Conservation (phyloP, 495 filamentous ascomycete species). For the Apiosordaria backusii region DNA sequence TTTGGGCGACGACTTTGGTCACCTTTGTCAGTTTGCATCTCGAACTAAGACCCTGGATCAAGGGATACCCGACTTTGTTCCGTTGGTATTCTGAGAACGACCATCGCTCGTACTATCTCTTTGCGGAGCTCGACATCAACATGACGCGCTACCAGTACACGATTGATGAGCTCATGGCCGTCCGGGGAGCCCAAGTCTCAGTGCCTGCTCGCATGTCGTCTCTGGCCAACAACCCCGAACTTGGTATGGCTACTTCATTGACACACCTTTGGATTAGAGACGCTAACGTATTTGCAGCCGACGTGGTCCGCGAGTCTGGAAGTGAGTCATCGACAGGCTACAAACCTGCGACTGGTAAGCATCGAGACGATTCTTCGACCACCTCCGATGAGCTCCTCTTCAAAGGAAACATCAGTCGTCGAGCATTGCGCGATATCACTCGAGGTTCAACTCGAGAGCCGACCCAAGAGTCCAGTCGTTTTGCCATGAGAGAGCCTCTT, state of each 20-base stretch:
- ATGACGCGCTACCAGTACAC: slow-evolving; percentile 39
- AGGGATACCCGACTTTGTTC: slow-evolving; percentile 31
- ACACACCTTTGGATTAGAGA: background rate
- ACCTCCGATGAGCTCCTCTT: slow-evolving; percentile 30
- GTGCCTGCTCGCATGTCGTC: slow-evolving; percentile 11
- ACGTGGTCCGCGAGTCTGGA: slow-evolving; percentile 26
- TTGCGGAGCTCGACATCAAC: slow-evolving; percentile 27
- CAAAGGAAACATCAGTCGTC: slow-evolving; percentile 30
- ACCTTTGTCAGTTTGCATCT: slow-evolving; percentile 16
- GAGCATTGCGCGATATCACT: slow-evolving; percentile 13
- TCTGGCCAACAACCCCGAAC: slow-evolving; percentile 30
- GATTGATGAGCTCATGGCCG: slow-evolving; percentile 36
- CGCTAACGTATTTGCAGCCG: slow-evolving; percentile 13
- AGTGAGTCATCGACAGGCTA: slow-evolving; percentile 18
- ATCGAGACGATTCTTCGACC: slow-evolving; percentile 26
- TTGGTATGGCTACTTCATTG: slow-evolving; percentile 28
- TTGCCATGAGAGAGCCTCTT: background rate
- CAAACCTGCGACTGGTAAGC: slow-evolving; percentile 20
- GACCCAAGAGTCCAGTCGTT: slow-evolving; percentile 1
- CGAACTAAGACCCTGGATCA: background rate
- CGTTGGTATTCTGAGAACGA: slow-evolving; percentile 24
- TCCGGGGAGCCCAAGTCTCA: slow-evolving; percentile 18
- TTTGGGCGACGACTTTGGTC: slow-evolving; percentile 25
- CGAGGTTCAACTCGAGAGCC: slow-evolving; percentile 7
- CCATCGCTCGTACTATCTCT: slow-evolving; percentile 34